Conservation (phyloP, 1,139 yeast species). For the Debaryomycetaceae sp. region DNA sequence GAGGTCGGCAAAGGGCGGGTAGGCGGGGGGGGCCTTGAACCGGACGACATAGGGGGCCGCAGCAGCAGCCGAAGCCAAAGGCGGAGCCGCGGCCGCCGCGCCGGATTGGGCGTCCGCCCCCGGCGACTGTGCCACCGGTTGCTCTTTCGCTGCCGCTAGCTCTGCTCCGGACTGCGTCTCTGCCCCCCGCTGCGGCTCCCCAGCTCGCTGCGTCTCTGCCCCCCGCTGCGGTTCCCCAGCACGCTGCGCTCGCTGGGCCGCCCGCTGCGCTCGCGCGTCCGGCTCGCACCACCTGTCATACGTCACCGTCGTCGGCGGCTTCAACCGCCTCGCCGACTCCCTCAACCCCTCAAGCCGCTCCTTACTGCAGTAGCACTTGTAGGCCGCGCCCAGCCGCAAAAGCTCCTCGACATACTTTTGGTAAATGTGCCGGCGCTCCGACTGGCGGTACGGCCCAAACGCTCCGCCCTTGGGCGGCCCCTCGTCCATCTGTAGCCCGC, state of each 20-base stretch:
- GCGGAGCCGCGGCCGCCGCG: too few relatives aligned
- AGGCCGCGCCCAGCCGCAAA: constrained; percentile 67
- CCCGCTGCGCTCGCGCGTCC: constrained; percentile 23
- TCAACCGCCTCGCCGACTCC: constrained; percentile 65
- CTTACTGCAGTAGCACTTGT: constrained; percentile 80
- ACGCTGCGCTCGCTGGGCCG: constrained; percentile 39
- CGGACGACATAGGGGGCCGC: constrained; percentile 28
- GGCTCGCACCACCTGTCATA: constrained; percentile 77
- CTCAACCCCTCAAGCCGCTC: constrained; percentile 68
- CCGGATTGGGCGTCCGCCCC: too few relatives aligned
- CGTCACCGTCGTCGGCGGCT: constrained; percentile 89
- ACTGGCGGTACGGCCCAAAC: constrained; percentile 76
- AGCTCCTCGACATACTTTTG: constrained; percentile 50
- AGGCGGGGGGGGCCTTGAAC: constrained; percentile 64
- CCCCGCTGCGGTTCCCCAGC: constrained; percentile 20
- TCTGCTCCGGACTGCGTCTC: constrained; percentile 30
- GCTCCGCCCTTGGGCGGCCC: constrained; percentile 72
- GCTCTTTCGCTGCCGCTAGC: too few relatives aligned
- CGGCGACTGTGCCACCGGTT: too few relatives aligned
- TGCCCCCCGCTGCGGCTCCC: constrained; percentile 25
- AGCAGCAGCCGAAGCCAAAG: too few relatives aligned
- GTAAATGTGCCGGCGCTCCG: constrained; percentile 71
- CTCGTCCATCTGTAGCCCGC: constrained; percentile 72
- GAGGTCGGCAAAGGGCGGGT: constrained; percentile 65
- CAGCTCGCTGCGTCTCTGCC: constrained; percentile 35